Percentiles rank a stretch among this genome's conserved stretches.
Evolutionary conservation across 169 alveolate genomes (phyloP).

Genomic region (Nephromyces sp.): DNA sequence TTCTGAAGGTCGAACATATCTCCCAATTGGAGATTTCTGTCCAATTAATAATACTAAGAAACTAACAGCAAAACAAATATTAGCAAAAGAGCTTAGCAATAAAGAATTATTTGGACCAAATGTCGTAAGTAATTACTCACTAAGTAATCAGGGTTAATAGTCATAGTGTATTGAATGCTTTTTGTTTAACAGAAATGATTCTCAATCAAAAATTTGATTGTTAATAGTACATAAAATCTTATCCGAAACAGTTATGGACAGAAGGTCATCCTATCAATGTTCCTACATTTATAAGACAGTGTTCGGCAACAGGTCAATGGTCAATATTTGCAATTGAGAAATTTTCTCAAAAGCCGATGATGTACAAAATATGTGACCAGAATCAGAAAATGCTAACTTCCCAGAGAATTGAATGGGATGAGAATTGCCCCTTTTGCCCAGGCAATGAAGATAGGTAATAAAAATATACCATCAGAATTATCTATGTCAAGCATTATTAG

Average conservation of each 20-base stretch:
- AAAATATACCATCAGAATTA: no score
- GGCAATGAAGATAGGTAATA: conserved; percentile 2
- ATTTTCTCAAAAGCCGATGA: not conserved
- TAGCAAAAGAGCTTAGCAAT: not conserved
- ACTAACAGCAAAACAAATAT: not conserved
- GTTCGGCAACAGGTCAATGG: conserved; percentile 2
- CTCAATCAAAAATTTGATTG: not conserved
- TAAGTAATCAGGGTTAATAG: not conserved
- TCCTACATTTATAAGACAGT: conserved; percentile 2
- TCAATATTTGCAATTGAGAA: not conserved
- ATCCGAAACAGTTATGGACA: not conserved
- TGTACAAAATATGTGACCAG: not conserved
- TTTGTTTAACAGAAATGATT: not conserved
- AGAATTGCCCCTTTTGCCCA: conserved; percentile 6
- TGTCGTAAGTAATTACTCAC: not conserved
- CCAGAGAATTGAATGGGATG: not conserved
- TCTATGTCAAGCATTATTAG: no score
- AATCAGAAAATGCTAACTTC: not conserved
- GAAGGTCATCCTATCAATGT: not conserved
- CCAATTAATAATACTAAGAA: not conserved
- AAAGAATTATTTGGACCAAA: not conserved
- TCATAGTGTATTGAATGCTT: not conserved
- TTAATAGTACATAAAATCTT: no score
- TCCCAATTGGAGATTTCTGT: not conserved
- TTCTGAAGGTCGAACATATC: no score